phyloP scores from a whole-genome alignment of 2,329 filamentous ascomycete genomes.

The Cordyceps militaris region DNA sequence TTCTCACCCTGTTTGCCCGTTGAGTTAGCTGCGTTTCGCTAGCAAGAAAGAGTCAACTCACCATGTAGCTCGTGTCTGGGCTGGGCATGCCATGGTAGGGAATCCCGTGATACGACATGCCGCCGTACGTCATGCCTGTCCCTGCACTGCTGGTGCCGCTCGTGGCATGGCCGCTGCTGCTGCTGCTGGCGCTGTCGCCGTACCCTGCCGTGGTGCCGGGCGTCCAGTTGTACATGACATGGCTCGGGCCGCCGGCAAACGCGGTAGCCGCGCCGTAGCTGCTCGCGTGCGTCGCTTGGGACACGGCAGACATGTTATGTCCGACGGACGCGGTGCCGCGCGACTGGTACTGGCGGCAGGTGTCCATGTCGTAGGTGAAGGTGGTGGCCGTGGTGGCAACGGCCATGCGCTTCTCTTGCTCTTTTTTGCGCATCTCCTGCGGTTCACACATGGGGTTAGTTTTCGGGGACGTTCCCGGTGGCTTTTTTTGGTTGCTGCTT shows the following conservation, averaged over 20 bases:
- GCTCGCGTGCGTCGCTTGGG: neutral
- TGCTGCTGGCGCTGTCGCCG: neutral
- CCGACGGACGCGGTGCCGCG: neutral
- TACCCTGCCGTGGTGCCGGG: neutral
- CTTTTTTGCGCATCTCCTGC: neutral
- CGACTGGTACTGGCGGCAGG: constrained; percentile 23
- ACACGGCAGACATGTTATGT: neutral
- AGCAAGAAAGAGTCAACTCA: neutral
- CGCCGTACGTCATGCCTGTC: neutral
- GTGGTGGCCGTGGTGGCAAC: neutral
- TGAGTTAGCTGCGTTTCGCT: neutral
- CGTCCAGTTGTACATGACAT: neutral
- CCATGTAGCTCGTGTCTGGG: constrained; percentile 8
- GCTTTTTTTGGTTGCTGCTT: neutral
- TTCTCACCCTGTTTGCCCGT: neutral
- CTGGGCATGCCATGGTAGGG: constrained; percentile 2
- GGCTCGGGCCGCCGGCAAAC: neutral
- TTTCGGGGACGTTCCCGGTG: neutral
- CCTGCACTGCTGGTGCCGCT: neutral
- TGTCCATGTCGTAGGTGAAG: constrained; percentile 25
- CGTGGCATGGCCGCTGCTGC: neutral
- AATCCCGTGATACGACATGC: neutral
- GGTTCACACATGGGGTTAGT: neutral
- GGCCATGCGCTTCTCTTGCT: neutral
- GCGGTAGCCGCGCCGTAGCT: neutral